These are phyloP conservation scores for Biscogniauxia sp. DNA, from an alignment of 2,329 filamentous ascomycete species.

Conservation along the genomic window DNA sequence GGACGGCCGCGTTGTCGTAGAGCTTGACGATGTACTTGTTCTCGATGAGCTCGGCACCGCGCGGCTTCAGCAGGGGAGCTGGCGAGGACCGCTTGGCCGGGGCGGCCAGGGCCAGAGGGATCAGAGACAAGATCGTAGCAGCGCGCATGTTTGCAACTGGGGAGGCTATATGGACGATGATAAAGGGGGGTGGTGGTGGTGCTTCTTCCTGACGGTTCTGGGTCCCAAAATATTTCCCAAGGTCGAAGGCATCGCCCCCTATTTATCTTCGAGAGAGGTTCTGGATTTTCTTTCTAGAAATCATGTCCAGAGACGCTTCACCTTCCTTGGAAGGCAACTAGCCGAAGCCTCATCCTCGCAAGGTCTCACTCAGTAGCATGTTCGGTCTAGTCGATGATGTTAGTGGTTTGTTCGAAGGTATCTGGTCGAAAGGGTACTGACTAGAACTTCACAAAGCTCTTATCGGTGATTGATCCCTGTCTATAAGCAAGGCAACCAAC, in stretches of 20 bases:
- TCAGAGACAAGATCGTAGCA: constrained; percentile 22
- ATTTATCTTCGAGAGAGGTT: constrained; percentile 24
- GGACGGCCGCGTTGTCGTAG: constrained; percentile 34
- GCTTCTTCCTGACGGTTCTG: constrained; percentile 12
- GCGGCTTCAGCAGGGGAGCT: constrained; percentile 30
- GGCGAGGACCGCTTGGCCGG: constrained; percentile 31
- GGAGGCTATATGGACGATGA: constrained; percentile 5
- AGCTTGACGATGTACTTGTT: constrained; percentile 47
- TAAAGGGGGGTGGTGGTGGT: constrained; percentile 2
- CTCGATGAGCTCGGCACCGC: constrained; percentile 29
- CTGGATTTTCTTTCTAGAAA: constrained; percentile 11
- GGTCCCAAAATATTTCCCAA: constrained; percentile 8
- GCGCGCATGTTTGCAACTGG: constrained; percentile 27
- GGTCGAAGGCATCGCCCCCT: constrained; percentile 18
- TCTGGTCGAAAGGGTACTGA: constrained; percentile 14
- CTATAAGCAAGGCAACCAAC: constrained; percentile 2
- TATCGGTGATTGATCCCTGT: constrained; percentile 18
- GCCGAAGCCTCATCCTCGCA: constrained; percentile 16
- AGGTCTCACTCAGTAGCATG: constrained; percentile 23
- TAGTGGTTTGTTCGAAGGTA: constrained; percentile 8
- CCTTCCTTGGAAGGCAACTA: constrained; percentile 15
- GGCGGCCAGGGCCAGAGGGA: constrained; percentile 31
- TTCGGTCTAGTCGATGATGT: constrained; percentile 20
- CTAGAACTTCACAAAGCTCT: constrained; percentile 11
- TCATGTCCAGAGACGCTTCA: constrained; percentile 11